Base-by-base conservation (phyloP, 1,284 basidiomycete species). In the Cutaneotrichosporon daszewskae region DNA sequence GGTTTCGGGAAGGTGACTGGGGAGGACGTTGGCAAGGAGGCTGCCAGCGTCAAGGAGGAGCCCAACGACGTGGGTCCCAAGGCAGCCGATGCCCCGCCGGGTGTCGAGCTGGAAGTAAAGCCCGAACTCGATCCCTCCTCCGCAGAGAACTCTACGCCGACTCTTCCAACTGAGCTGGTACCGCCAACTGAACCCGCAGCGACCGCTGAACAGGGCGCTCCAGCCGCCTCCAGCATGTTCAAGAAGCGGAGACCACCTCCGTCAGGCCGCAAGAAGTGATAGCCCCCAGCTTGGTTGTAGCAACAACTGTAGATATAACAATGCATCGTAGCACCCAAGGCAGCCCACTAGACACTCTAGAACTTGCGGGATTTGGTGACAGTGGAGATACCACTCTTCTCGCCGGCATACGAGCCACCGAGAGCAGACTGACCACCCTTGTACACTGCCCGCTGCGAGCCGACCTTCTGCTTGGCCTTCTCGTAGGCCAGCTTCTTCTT, bases 401-500 rank as follows among this genome's bases (percentile, higher is more conserved):
- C 77, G 55, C 77, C 77, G 19, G 64, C 58, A 58, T 79, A 79
- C 25, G 63, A 56, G 2, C 73, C 72, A 3, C 63, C 65, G 27
- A 71, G 61, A 7, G 70, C 66, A 11, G 64, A 77, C 47, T 86
- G 73, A 25, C 88, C 87, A 49, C 88, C 88, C 68, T 86, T 91
- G 78, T 82, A 95, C 20, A 90, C 78, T 17, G 89, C 82, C 66
- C 87, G 84, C 71, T 91, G 87, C 23, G 85, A 89, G 20, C 82
- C 76, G 16, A 95, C 75, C 72, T 84, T 89, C 75, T 86, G 88
- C 76, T 92, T 86, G 49, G 90, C 91, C 73, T 94, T 85, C 62
- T 91, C 90, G 76, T 84, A 96, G 62, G 81, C 84, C 69, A 84
- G 77, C 37, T 87, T 79, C 72, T 96, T 96, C 79, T 95, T 96